Conservation (phyloP, 805 yeast genomes). For the Candida dajiaensis region DNA sequence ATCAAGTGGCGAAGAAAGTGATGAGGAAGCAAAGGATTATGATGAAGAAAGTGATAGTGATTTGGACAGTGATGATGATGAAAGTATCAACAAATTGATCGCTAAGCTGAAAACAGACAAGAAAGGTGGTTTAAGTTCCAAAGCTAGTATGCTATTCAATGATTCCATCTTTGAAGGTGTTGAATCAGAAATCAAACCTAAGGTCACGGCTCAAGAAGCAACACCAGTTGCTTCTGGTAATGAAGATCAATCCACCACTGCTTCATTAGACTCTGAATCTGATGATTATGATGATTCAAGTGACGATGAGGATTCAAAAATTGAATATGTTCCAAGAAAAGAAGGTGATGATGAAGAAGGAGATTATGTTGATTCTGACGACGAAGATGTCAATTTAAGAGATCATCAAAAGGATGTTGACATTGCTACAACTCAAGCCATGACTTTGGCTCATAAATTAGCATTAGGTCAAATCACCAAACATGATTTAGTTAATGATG, state of each 20-base stretch:
- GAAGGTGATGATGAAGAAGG: conserved; percentile 30
- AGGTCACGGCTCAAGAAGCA: conserved; percentile 2
- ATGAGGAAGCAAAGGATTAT: conserved; percentile 34
- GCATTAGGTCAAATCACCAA: conserved; percentile 85
- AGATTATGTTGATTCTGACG: conserved; percentile 46
- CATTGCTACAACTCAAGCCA: conserved; percentile 88
- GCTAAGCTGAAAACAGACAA: conserved; percentile 46
- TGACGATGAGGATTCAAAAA: conserved; percentile 28
- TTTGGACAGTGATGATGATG: conserved; percentile 63
- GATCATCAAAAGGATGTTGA: conserved; percentile 64
- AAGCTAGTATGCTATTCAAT: conserved; percentile 41
- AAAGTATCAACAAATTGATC: conserved; percentile 54
- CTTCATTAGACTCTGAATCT: conserved; percentile 17
- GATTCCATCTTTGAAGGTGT: conserved; percentile 50
- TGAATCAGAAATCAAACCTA: conserved; percentile 28
- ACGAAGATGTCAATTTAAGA: conserved; percentile 38
- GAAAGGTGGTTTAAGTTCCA: conserved; percentile 32
- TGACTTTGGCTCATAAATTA: conserved; percentile 95
- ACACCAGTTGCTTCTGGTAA: conserved; percentile 8
- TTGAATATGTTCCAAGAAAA: conserved; percentile 43
- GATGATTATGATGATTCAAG: conserved; percentile 17
- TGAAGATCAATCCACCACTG: conserved; percentile 15
- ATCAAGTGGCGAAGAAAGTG: conserved; percentile 30
- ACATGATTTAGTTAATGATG: conserved; percentile 85
- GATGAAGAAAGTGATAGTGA: conserved; percentile 36